A percentile compares a stretch with the other conserved stretches of the same genome.
phyloP scores from a whole-genome alignment of 2,329 filamentous ascomycete genomes.

The Scytalidium lignicola region DNA sequence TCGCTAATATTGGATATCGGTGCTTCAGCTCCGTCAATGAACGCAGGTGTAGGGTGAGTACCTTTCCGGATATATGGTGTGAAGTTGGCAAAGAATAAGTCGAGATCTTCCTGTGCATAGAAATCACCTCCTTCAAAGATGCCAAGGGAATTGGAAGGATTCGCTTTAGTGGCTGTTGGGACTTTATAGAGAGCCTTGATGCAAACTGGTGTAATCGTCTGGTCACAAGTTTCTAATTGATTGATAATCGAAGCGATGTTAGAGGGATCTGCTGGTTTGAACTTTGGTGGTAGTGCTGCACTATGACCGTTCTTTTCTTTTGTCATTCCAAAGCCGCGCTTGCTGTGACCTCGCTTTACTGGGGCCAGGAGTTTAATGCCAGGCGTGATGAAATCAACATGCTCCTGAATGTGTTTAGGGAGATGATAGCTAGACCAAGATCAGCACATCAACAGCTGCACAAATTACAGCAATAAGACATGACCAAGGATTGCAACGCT shows the following conservation, averaged over 20 bases:
- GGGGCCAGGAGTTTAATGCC: conserved; percentile 29
- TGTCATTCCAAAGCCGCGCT: conserved; percentile 10
- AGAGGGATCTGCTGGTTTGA: conserved; percentile 1
- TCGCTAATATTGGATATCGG: conserved; percentile 6
- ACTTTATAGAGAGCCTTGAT: conserved; percentile 30
- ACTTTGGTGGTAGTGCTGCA: background rate
- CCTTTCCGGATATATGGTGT: conserved; percentile 24
- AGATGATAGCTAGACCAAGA: conserved; percentile 32
- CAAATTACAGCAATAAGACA: background rate
- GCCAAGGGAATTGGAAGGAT: conserved; percentile 27
- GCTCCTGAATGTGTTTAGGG: conserved; percentile 34
- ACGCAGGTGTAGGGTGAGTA: conserved; percentile 23
- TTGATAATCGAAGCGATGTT: background rate
- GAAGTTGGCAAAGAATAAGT: conserved; percentile 27
- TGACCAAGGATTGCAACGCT: too few species aligned
- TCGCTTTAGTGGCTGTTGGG: conserved; percentile 14
- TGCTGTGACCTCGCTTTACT: conserved; percentile 4
- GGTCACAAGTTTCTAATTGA: conserved; percentile 13
- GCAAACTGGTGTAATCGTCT: conserved; percentile 18
- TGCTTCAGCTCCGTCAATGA: conserved; percentile 26
- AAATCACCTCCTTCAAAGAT: conserved; percentile 33
- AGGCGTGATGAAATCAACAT: conserved; percentile 41
- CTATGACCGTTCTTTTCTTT: background rate
- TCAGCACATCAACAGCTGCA: conserved; percentile 17
- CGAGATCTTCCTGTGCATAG: conserved; percentile 31